Evolutionary conservation across 2,329 filamentous ascomycete genomes (phyloP), one percentile per base, ranked within the genome.

Genomic region (Corinectria fuckeliana): DNA sequence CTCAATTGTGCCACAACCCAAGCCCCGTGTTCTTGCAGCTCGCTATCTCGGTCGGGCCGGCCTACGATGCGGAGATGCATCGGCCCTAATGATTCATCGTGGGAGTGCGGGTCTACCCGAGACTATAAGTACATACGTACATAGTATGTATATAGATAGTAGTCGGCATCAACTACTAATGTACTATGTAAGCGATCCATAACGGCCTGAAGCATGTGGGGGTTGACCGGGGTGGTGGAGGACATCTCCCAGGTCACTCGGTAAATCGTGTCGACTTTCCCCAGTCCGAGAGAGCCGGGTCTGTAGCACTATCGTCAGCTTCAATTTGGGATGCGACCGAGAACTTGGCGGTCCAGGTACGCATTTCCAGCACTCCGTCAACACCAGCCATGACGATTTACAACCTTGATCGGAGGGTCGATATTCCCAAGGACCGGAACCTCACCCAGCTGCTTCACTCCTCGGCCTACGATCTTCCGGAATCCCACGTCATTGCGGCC

Each of bases 391-490:
- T 77, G 75, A 73, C 56, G 13, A 70, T 72, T 52, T 77, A 77
- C 67, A 69, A 69, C 70, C 70, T 16, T 44, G 64, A 54, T 51
- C 51, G 60, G 5, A 39, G 62, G 6, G 71, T 77, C 42, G 53
- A 70, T 8, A 71, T 81, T 52, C 79, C 79, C 2, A 67, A 59
- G 11, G 72, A 79, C 62, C 67, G 76, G 26, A 81, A 78, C 58
- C 73, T 81, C 44, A 81, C 78, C 5, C 72, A 81, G 60, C 73
- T 81, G 23, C 73, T 82, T 44, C 77, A 80, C 59, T 67, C 69
- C 10, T 75, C 75, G 6, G 69, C 74, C 2, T 69, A 66, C 11
- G 56, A 69, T 3, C 64, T 81, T 1, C 76, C 76, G 10, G 74
- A 77, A 25, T 80, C 78, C 1, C 78, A 80, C 55, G 59, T 81